phyloP scores from a whole-genome alignment of 2,329 filamentous ascomycete genomes.

The Scleromitrula shiraiana region DNA sequence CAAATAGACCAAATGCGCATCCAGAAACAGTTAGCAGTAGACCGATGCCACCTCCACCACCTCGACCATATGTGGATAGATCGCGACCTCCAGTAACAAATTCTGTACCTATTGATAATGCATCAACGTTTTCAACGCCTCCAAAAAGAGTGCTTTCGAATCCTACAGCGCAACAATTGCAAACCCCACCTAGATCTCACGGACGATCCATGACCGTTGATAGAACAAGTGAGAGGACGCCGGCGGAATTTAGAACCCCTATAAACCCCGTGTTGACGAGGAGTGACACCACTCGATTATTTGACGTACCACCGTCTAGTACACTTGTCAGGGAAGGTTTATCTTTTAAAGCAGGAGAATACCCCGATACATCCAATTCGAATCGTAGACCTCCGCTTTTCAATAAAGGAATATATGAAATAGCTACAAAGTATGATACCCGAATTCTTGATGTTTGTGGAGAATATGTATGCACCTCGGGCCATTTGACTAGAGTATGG shows the following conservation, averaged over 20 bases:
- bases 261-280: conserved; percentile 15
- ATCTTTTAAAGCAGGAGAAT: conserved; percentile 39
- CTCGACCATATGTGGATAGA: conserved; percentile 23
- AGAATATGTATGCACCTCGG: conserved; percentile 77
- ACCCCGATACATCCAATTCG: conserved; percentile 74
- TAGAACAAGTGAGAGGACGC: conserved; percentile 33
- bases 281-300: conserved; percentile 12
- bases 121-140: conserved; percentile 19
- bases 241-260: conserved; percentile 32
- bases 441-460: conserved; percentile 83
- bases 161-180: conserved; percentile 38
- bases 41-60: conserved; percentile 23
- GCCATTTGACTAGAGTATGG: conserved; percentile 83
- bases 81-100: conserved; percentile 15
- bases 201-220: conserved; percentile 45
- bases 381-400: conserved; percentile 77
- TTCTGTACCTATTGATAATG: conserved; percentile 1
- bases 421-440: conserved; percentile 79
- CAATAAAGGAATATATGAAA: conserved; percentile 64
- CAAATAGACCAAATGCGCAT: conserved; percentile 36
- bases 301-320: conserved; percentile 11
- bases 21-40: conserved; percentile 25
- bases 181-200: conserved; percentile 37
- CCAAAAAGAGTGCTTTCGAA: conserved; percentile 40
- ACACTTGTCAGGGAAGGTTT: conserved; percentile 14